Base-by-base conservation (phyloP, 345 rosid genomes). In the Eucalyptus fibrosa region DNA sequence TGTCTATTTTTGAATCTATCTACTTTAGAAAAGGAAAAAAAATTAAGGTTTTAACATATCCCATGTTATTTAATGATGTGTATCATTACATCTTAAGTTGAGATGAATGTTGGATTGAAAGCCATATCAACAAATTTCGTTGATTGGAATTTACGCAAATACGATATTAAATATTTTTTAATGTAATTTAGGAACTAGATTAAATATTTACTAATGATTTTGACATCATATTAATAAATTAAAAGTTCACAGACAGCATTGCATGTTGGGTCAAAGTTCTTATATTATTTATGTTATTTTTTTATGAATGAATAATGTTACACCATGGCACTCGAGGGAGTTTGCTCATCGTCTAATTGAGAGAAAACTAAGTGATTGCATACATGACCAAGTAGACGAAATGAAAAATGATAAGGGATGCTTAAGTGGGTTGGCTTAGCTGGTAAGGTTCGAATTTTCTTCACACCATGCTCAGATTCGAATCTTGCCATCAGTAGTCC, bases 181-280 rank as follows among this genome's bases (percentile, higher is more conserved):
- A 28, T 30, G 32, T 30, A 62, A 30, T 62, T 13, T 62, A 62
- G 8, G 18, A 30, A 30, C 1, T 62, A 13, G 4, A 62, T 62
- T 62, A 7, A 56, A 56, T 9, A 56, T 56, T 56, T 56, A 56
- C 3, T 56, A 24, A 56, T 56, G 12, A 56, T 30, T 28, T 2
- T 12, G 1, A 17, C 17, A 28, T 13, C 34, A 62, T 30, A 62
- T 28, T 62, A 30, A 62, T 30, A 62, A 13, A 62, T 30, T 28
- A 62, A 62, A 62, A 62, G 34, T 62, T 30, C 8, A 30, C 0
- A 5, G 1, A 28, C 0, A 4, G 3, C 8, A 6, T 60, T 60
- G 4, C 8, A 28, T 13, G 8, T 62, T 62, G 4, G 8, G 18
- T 28, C 1, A 62, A 62, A 62, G 9, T 28, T 62, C 9, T 30